Evolutionary conservation across 108 stramenopile genomes (phyloP), one percentile per base, ranked within the genome.

Genomic region (Nannochloropsis gaditana): DNA sequence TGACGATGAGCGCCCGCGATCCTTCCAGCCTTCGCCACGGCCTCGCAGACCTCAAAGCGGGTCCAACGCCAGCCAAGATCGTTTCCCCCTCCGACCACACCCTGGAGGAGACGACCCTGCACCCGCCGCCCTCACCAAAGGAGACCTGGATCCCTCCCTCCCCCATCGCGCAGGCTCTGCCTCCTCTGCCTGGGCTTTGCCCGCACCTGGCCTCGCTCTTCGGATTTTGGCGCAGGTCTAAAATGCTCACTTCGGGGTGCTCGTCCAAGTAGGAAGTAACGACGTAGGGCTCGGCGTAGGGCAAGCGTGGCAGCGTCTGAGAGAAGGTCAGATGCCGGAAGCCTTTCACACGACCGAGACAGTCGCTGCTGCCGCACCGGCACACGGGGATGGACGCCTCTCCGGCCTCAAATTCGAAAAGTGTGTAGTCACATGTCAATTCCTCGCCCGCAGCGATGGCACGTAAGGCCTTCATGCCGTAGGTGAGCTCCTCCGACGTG

Each of bases 391-490:
- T 82, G 8, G 44, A 15, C 45, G 43, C 45, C 19, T 82, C 45
- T 9, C 82, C 44, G 19, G 82, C 43, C 8, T 82, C 82, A 19
- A 82, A 45, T 82, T 82, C 82, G 21, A 82, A 82, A 15, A 82
- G 82, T 19, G 17, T 45, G 82, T 82, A 82, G 21, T 82, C 82
- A 82, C 82, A 82, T 15, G 82, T 82, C 5, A 82, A 19, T 45
- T 82, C 82, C 19, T 43, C 45, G 3, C 82, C 82, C 43, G 82
- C 21, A 82, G 82, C 82, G 21, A 82, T 82, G 45, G 19, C 82
- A 45, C 82, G 82, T 21, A 82, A 21, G 82, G 82, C 82, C 19
- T 45, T 45, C 43, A 45, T 82, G 19, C 45, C 45, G 82, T 82
- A 82, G 44, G 82, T 82, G 43, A 43, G 44, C 43, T 45, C 82